A percentile compares a stretch with the other conserved stretches of the same genome.
These are phyloP conservation scores for Cystobasidium slooffiae DNA, from an alignment of 1,284 basidiomycete species.

Conservation along the genomic window DNA sequence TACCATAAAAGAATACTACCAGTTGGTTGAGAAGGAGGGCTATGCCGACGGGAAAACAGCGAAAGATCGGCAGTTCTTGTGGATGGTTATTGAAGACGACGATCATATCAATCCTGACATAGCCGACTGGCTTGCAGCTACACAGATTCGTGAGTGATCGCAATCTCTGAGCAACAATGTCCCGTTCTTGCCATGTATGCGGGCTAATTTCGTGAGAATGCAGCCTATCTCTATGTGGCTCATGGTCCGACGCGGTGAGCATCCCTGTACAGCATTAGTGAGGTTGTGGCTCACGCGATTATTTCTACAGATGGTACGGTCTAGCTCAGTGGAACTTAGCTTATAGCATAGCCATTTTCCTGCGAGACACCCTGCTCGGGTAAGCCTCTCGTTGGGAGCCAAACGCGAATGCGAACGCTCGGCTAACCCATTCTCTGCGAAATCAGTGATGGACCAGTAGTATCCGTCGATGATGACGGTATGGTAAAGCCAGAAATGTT, in stretches of 20 bases:
- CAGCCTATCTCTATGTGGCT: constrained; percentile 36
- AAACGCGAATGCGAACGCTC: no score
- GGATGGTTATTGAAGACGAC: constrained; percentile 30
- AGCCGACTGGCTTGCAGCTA: constrained; percentile 1
- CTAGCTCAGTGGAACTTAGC: constrained; percentile 36
- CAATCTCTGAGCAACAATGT: no score
- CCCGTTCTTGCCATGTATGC: background rate
- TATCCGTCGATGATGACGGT: constrained; percentile 35
- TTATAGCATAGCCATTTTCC: constrained; percentile 3
- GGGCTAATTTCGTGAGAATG: background rate
- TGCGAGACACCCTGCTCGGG: constrained; percentile 15
- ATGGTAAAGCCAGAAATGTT: constrained; percentile 35
- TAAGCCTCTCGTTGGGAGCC: background rate
- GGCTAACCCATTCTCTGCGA: no score
- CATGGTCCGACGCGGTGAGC: constrained; percentile 29
- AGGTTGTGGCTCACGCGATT: background rate
- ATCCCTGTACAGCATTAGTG: background rate
- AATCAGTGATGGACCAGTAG: constrained; percentile 23
- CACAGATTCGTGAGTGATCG: constrained; percentile 14
- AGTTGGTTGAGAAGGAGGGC: constrained; percentile 22
- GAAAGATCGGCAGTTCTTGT: constrained; percentile 25
- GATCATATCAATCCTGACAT: constrained; percentile 27
- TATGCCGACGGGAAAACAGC: constrained; percentile 28
- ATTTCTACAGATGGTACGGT: constrained; percentile 10
- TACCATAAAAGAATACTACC: constrained; percentile 23